These are phyloP conservation scores for Pythium sp. DNA, from an alignment of 352 stramenopile genomes.

Conservation along the genomic window DNA sequence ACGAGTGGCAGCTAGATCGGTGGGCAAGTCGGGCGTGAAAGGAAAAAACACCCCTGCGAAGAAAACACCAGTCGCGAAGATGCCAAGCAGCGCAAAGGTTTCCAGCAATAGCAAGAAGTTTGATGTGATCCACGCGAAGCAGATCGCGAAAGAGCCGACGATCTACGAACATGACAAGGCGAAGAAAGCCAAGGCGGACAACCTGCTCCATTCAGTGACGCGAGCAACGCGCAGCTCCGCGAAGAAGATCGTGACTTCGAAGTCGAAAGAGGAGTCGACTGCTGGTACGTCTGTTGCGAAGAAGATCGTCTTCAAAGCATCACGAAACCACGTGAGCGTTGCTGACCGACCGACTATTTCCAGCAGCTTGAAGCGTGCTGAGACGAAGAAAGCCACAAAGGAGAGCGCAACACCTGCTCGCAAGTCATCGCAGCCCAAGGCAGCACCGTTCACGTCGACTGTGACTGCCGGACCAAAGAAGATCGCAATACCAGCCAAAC, in stretches of 20 bases:
- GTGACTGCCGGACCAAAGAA: conserved; percentile 14
- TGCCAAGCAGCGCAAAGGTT: conserved; percentile 16
- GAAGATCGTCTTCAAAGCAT: conserved; percentile 13
- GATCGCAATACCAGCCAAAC: background rate
- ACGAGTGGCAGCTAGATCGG: conserved; percentile 5
- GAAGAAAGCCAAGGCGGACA: conserved; percentile 16
- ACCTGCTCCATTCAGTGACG: background rate
- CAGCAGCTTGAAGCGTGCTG: conserved; percentile 15
- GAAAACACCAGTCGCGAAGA: conserved; percentile 12
- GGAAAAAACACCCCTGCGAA: conserved; percentile 10
- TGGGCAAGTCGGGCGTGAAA: conserved; percentile 12
- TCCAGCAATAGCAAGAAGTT: conserved; percentile 18
- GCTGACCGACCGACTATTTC: conserved; percentile 17
- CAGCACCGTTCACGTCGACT: conserved; percentile 12
- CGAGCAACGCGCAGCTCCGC: conserved; percentile 17
- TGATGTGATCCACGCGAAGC: conserved; percentile 17
- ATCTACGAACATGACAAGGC: conserved; percentile 15
- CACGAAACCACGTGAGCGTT: conserved; percentile 17
- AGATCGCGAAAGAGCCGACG: conserved; percentile 15
- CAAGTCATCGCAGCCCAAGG: conserved; percentile 9
- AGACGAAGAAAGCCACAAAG: conserved; percentile 11
- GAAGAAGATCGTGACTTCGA: background rate
- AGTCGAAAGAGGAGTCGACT: conserved; percentile 3
- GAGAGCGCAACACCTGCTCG: background rate
- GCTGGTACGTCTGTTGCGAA: conserved; percentile 9